phyloP scores from a whole-genome alignment of 805 yeast genomes.

The Kluyveromyces lactis region DNA sequence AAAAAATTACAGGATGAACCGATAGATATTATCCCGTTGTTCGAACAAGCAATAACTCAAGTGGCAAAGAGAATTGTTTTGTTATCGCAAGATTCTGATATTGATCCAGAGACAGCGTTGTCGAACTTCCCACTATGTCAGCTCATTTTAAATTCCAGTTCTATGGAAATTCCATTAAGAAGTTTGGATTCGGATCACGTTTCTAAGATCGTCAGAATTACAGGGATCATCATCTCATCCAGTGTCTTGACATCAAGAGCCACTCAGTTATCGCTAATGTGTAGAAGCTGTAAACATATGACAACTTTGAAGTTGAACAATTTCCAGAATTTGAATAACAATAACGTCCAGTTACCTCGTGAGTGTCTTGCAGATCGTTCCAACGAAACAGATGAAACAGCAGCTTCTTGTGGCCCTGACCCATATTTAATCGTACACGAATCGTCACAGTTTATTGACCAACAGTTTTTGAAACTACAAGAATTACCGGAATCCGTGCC shows the following conservation, averaged over 20 bases:
- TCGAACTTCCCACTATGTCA: constrained; percentile 79
- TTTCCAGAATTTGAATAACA: constrained; percentile 28
- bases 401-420: constrained; percentile 68
- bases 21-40: constrained; percentile 74
- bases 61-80: constrained; percentile 67
- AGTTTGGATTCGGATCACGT: constrained; percentile 81
- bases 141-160: constrained; percentile 63
- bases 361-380: constrained; percentile 25
- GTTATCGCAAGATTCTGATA: constrained; percentile 25
- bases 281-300: constrained; percentile 82
- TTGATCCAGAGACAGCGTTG: constrained; percentile 11
- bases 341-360: constrained; percentile 25
- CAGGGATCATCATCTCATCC: constrained; percentile 90
- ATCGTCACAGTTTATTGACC: constrained; percentile 87
- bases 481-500: constrained; percentile 99
- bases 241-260: constrained; percentile 86
- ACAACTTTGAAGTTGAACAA: constrained; percentile 41
- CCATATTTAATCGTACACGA: constrained; percentile 94
- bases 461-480: constrained; percentile 86
- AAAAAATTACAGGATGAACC: constrained; percentile 83
- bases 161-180: constrained; percentile 66
- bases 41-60: constrained; percentile 75
- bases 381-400: constrained; percentile 14
- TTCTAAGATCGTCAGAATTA: constrained; percentile 79
- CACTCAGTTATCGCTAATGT: constrained; percentile 71